A percentile compares a stretch with the other conserved stretches of the same genome.
phyloP scores from a whole-genome alignment of 257 asterid species.

The Plantago major region DNA sequence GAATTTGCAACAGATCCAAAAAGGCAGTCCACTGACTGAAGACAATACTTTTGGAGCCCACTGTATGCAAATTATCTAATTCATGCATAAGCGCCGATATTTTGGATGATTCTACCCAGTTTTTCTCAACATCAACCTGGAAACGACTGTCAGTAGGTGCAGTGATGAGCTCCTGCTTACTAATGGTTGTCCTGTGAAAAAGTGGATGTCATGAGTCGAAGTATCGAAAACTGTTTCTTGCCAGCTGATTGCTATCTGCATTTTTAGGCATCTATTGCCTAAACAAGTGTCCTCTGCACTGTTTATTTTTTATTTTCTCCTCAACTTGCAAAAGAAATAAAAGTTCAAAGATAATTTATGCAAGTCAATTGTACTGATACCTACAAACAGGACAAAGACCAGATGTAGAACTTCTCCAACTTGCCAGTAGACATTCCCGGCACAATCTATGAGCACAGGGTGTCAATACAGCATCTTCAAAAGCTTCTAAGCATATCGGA shows the following conservation, averaged over 20 bases:
- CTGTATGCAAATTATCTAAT: constrained; percentile 38
- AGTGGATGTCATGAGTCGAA: constrained; percentile 3
- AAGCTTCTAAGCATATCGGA: constrained; percentile 96
- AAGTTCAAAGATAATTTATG: constrained; percentile 8
- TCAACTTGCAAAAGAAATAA: background rate
- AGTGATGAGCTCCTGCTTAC: constrained; percentile 86
- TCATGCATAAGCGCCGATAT: constrained; percentile 81
- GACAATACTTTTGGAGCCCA: constrained; percentile 80
- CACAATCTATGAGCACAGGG: constrained; percentile 97
- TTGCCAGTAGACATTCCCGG: constrained; percentile 90
- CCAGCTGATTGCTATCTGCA: background rate
- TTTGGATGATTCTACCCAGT: constrained; percentile 94
- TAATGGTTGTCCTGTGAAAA: constrained; percentile 54
- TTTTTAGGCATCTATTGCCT: constrained; percentile 9
- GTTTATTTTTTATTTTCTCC: background rate
- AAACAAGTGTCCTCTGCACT: background rate
- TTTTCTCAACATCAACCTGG: constrained; percentile 72
- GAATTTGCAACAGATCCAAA: constrained; percentile 86
- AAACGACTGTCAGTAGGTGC: constrained; percentile 93
- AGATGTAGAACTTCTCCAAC: constrained; percentile 75
- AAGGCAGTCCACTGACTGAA: constrained; percentile 99
- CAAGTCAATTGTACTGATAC: constrained; percentile 37
- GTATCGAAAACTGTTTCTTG: constrained; percentile 16
- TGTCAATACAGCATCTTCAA: constrained; percentile 96
- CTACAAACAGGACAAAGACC: constrained; percentile 99